Evolutionary conservation across 2,329 filamentous ascomycete genomes (phyloP), one percentile per base, ranked within the genome.

Genomic region (Chrysoporthe deuterocubensis): DNA sequence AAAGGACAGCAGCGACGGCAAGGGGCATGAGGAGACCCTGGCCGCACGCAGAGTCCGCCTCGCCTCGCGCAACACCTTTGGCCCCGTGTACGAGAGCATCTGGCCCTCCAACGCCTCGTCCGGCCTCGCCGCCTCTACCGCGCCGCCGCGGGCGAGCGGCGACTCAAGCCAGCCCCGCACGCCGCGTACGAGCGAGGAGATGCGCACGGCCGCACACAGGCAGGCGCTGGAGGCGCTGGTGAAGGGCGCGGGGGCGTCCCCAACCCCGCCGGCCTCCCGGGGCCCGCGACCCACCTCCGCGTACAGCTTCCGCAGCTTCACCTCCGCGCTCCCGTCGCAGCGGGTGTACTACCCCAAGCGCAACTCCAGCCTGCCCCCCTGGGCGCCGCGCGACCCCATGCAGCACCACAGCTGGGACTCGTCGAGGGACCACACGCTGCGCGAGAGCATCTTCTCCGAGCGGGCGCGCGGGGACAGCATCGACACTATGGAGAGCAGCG

Each of bases 171-270:
- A 73, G 48, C 70, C 67, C 6, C 70, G 43, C 1, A 62, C 64
- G 7, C 43, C 64, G 46, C 73, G 73, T 4, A 68, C 74, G 16
- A 76, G 77, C 26, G 77, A 79, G 4, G 74, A 78, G 59, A 73
- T 59, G 65, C 42, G 67, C 14, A 40, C 44, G 3, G n/a, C n/a
- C 4, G 60, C 57, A 34, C 66, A 52, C n/a, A 58, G 48, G n/a
- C 44, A 70, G 52, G 18, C 68, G 21, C 68, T 70, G 4, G 66
- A 64, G 18, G 68, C 68, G 8, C 52, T 70, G 8, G 54, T 62
- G 16, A 46, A 44, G 1, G 63, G 56, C 1, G 9, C 32, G 6
- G 26, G 52, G 26, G 59, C 26, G 11, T 21, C 61, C 6, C 40
- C 61, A 3, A 18, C 16, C 46, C 40, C 7, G 18, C 42, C 54